These are phyloP conservation scores for Aspergillus transmontanensis DNA, from an alignment of 2,329 filamentous ascomycete genomes.

Conservation along the genomic window DNA sequence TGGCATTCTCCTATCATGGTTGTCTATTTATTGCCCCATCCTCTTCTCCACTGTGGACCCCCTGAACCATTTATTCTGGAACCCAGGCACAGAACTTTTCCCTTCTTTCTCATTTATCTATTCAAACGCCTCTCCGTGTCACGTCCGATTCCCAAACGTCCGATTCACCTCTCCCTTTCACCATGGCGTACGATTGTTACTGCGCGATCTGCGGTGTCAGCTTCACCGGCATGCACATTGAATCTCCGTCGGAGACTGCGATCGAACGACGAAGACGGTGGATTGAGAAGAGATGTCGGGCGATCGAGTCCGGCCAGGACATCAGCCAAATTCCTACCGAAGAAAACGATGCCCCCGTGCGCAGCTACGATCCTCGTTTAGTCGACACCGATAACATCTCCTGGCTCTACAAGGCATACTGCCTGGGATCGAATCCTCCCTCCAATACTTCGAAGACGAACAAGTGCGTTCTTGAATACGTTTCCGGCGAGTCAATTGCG, in stretches of 20 bases:
- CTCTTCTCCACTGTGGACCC: conserved; percentile 1
- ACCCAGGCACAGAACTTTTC: conserved; percentile 1
- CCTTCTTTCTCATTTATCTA: neutral
- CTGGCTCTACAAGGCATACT: conserved; percentile 24
- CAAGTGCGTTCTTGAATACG: conserved; percentile 14
- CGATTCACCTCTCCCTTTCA: neutral
- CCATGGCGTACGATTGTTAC: conserved; percentile 28
- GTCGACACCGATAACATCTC: conserved; percentile 19
- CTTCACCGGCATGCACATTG: conserved; percentile 25
- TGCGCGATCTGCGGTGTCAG: conserved; percentile 26
- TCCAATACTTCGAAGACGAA: conserved; percentile 5
- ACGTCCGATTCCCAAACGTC: neutral
- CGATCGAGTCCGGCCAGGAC: conserved; percentile 13
- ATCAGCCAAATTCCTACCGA: conserved; percentile 7
- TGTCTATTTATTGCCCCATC: conserved; percentile 1
- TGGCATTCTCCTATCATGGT: neutral
- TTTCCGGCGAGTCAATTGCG: neutral
- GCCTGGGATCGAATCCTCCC: conserved; percentile 15
- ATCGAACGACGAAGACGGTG: conserved; percentile 21
- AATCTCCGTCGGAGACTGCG: conserved; percentile 19
- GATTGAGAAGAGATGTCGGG: conserved; percentile 20
- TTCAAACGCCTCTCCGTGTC: neutral
- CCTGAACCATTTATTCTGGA: conserved; percentile 4
- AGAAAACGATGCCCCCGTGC: conserved; percentile 17
- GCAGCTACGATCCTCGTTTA: conserved; percentile 24